A percentile compares a stretch with the other conserved stretches of the same genome.
These are phyloP conservation scores for Claviceps lovelessii DNA, from an alignment of 2,329 filamentous ascomycete genomes.

Conservation along the genomic window DNA sequence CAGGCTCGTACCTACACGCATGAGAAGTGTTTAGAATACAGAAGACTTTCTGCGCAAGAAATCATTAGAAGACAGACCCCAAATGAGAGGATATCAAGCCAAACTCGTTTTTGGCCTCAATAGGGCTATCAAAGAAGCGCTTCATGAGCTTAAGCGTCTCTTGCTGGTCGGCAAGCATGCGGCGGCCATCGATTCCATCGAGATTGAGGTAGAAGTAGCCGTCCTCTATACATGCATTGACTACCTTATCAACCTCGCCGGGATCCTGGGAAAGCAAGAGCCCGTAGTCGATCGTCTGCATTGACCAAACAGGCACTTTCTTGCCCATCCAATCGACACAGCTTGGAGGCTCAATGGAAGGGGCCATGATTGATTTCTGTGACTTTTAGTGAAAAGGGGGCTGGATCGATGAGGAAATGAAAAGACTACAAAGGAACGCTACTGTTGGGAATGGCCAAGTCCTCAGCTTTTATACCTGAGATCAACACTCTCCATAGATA, in stretches of 20 bases:
- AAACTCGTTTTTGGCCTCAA: slow-evolving; percentile 42
- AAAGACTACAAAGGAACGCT: background rate
- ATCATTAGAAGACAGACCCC: slow-evolving; percentile 21
- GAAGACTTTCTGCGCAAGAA: background rate
- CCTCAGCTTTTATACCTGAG: background rate
- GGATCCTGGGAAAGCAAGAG: slow-evolving; percentile 39
- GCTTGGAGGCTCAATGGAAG: slow-evolving; percentile 24
- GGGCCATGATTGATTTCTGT: slow-evolving; percentile 18
- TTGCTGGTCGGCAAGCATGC: slow-evolving; percentile 37
- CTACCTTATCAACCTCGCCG: slow-evolving; percentile 35
- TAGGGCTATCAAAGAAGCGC: slow-evolving; percentile 37
- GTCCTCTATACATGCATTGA: slow-evolving; percentile 33
- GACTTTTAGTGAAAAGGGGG: background rate
- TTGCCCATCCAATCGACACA: slow-evolving; percentile 36
- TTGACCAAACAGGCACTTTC: slow-evolving; percentile 33
- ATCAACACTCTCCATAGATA: background rate
- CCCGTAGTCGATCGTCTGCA: slow-evolving; percentile 38
- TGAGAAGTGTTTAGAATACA: background rate
- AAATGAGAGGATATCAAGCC: slow-evolving; percentile 39
- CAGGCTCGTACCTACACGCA: slow-evolving; percentile 29
- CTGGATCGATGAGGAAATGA: too few relatives aligned
- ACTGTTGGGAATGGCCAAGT: background rate
- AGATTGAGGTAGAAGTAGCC: slow-evolving; percentile 45
- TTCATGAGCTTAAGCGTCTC: slow-evolving; percentile 39
- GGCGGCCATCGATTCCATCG: slow-evolving; percentile 35